phyloP scores from a whole-genome alignment of 768 basidiomycete genomes.

The Lyophyllum semitale region DNA sequence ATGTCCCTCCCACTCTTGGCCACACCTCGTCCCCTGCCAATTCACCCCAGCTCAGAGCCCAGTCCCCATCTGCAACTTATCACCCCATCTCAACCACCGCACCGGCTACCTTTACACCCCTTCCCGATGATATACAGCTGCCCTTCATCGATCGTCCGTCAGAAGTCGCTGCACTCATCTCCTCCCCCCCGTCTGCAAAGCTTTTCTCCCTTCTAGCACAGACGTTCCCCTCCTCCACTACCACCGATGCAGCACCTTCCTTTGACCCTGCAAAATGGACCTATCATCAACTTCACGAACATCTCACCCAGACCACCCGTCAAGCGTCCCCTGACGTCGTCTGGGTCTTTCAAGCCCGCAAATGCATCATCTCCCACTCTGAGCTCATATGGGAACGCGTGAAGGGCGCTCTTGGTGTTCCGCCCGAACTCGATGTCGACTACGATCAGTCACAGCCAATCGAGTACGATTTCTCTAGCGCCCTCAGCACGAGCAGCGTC shows the following conservation, averaged over 20 bases:
- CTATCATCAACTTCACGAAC: conserved; percentile 66
- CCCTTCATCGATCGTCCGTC: conserved; percentile 84
- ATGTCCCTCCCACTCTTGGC: conserved; percentile 19
- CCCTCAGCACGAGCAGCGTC: conserved; percentile 19
- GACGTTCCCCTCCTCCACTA: conserved; percentile 50
- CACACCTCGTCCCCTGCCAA: conserved; percentile 15
- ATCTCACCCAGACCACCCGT: conserved; percentile 67
- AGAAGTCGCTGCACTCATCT: conserved; percentile 73
- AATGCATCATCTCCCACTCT: conserved; percentile 72
- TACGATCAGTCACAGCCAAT: conserved; percentile 27
- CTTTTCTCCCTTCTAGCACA: conserved; percentile 75
- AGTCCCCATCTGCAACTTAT: conserved; percentile 21
- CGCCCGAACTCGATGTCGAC: conserved; percentile 78
- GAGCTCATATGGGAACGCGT: conserved; percentile 92
- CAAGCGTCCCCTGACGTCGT: conserved; percentile 63
- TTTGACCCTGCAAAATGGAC: conserved; percentile 72
- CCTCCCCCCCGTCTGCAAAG: conserved; percentile 63
- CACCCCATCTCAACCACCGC: conserved; percentile 18
- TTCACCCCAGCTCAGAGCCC: conserved; percentile 17
- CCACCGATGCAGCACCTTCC: conserved; percentile 32
- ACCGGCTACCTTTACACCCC: conserved; percentile 69
- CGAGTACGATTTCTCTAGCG: conserved; percentile 19
- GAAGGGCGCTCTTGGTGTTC: conserved; percentile 85
- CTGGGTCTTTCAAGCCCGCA: conserved; percentile 76
- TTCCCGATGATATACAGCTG: conserved; percentile 77